A percentile compares a stretch with the other conserved stretches of the same genome.
phyloP scores from a whole-genome alignment of 2,329 filamentous ascomycete genomes.

The Rugonectria rugulosa region DNA sequence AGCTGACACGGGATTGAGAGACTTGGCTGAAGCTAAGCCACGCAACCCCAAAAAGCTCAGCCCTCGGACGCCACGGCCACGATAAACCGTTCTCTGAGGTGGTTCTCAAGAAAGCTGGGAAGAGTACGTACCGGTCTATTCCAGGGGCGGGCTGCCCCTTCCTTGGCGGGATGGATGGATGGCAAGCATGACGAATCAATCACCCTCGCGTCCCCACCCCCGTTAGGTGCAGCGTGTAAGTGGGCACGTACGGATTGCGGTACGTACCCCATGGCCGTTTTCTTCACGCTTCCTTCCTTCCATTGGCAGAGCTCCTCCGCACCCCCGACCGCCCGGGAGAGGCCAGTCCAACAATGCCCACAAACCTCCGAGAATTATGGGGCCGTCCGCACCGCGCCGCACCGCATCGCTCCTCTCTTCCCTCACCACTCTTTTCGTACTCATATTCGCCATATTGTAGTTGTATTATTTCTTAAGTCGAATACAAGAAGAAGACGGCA shows the following conservation, averaged over 20 bases:
- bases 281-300: not conserved
- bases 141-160: not conserved
- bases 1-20: conserved; percentile 13
- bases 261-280: not conserved
- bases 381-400: too few species aligned
- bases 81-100: not conserved
- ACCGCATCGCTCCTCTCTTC: too few species aligned
- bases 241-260: not conserved
- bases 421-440: too few species aligned
- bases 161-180: not conserved
- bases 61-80: conserved; percentile 24
- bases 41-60: conserved; percentile 27
- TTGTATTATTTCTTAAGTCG: too few species aligned
- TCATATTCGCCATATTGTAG: too few species aligned
- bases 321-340: not conserved
- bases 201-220: not conserved
- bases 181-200: not conserved
- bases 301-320: not conserved
- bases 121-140: conserved; percentile 4
- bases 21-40: conserved; percentile 33
- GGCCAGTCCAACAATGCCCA: not conserved
- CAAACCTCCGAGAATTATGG: too few species aligned
- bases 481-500: too few species aligned
- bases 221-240: too few species aligned
- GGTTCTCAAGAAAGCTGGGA: too few species aligned